phyloP scores from a whole-genome alignment of 495 filamentous ascomycete species.

The Amphirosellinia nigrospora region DNA sequence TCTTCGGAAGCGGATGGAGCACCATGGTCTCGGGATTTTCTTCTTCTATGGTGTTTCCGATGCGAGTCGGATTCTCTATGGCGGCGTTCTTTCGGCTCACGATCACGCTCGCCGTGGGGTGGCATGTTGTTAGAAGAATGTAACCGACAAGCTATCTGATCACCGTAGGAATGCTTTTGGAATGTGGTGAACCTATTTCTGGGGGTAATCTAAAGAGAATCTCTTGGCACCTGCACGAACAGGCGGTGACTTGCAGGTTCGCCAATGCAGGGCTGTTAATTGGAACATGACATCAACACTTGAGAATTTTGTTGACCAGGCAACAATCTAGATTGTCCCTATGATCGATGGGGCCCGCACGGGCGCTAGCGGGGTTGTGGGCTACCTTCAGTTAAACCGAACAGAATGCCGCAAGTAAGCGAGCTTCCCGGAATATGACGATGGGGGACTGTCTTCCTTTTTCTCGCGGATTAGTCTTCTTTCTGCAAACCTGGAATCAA shows the following conservation, averaged over 20 bases:
- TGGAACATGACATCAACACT: constrained; percentile 30
- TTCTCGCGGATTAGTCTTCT: neutral
- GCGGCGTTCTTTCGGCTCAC: constrained; percentile 30
- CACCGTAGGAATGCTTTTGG: neutral
- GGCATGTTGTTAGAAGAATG: constrained; percentile 32
- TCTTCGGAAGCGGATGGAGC: constrained; percentile 26
- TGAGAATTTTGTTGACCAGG: constrained; percentile 45
- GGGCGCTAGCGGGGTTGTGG: neutral
- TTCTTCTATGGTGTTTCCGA: constrained; percentile 37
- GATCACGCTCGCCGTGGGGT: constrained; percentile 38
- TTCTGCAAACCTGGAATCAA: neutral
- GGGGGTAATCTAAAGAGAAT: constrained; percentile 34
- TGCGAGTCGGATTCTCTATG: constrained; percentile 37
- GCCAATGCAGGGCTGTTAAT: constrained; percentile 9
- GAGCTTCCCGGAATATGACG: constrained; percentile 32
- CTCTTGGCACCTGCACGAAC: constrained; percentile 26
- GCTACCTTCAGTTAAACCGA: constrained; percentile 10
- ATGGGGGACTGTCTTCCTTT: constrained; percentile 16
- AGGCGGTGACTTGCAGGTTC: constrained; percentile 19
- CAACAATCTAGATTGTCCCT: constrained; percentile 42
- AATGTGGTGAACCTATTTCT: constrained; percentile 18
- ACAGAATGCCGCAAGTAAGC: constrained; percentile 42
- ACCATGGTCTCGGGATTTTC: constrained; percentile 37
- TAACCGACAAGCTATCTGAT: neutral
- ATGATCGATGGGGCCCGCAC: neutral